phyloP scores from a whole-genome alignment of 1,284 basidiomycete species.

The Cryptococcus wingfieldii region DNA sequence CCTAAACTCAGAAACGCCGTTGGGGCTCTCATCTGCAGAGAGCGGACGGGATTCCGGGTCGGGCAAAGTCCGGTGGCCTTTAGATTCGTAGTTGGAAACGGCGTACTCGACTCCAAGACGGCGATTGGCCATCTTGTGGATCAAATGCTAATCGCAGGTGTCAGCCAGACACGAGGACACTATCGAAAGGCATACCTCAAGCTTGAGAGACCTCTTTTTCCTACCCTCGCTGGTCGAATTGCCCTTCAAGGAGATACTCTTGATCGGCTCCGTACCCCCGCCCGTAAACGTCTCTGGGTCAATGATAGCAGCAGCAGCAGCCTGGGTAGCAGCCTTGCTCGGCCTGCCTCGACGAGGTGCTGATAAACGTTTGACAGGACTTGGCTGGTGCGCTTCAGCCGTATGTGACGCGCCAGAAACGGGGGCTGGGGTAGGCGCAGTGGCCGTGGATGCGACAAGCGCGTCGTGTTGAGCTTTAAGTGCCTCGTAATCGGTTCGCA shows the following conservation, averaged over 20 bases:
- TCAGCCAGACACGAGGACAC: neutral
- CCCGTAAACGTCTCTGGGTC: neutral
- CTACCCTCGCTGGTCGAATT: conserved; percentile 10
- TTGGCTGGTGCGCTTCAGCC: neutral
- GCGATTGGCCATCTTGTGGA: conserved; percentile 46
- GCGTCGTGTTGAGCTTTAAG: conserved; percentile 38
- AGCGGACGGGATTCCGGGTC: conserved; percentile 26
- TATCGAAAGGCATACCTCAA: conserved; percentile 26
- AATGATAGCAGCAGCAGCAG: neutral
- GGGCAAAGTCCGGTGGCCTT: conserved; percentile 35
- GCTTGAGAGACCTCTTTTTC: conserved; percentile 41
- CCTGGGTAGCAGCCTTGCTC: neutral
- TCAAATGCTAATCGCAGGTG: conserved; percentile 30
- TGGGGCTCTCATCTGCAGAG: conserved; percentile 23
- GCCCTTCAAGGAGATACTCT: too few species aligned
- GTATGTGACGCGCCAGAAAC: neutral
- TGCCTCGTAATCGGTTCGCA: conserved; percentile 35
- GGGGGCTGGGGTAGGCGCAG: neutral
- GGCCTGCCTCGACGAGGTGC: neutral
- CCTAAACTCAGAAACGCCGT: conserved; percentile 37
- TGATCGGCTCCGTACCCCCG: too few species aligned
- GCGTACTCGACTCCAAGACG: conserved; percentile 43
- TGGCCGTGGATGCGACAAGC: conserved; percentile 16
- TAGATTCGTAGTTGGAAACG: conserved; percentile 30
- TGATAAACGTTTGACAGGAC: neutral